Evolutionary conservation across 106 monocot genomes (phyloP).

Genomic region (Alisma plantagoaquatica): DNA sequence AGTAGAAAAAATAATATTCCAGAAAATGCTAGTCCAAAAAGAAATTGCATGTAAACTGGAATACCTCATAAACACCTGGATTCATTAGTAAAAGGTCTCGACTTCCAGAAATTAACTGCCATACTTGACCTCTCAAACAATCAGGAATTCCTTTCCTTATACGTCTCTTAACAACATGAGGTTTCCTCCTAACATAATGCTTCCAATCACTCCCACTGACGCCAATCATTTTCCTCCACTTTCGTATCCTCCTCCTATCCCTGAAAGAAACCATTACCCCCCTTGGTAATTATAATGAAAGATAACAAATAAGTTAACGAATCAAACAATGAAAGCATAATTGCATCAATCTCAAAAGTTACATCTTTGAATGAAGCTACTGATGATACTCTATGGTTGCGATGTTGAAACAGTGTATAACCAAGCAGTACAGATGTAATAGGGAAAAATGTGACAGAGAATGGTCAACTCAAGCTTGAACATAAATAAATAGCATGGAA

Average conservation of each 20-base stretch:
- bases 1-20: no score
- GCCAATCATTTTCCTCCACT: slow-evolving; percentile 99
- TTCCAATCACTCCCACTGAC: slow-evolving; percentile 97
- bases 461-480: no score
- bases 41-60: background rate
- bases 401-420: no score
- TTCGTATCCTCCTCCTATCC: slow-evolving; percentile 71
- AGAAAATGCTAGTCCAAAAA: background rate
- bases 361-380: no score
- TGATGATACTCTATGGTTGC: no score
- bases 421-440: no score
- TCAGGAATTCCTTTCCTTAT: slow-evolving; percentile 97
- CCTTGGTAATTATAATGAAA: no score
- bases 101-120: slow-evolving; percentile 99
- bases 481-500: no score
- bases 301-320: background rate
- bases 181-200: slow-evolving; percentile 80
- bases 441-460: no score
- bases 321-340: background rate
- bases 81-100: slow-evolving; percentile 92
- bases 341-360: no score
- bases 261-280: slow-evolving; percentile 27
- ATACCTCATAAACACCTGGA: slow-evolving; percentile 96
- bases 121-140: slow-evolving; percentile 88
- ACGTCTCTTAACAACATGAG: slow-evolving; percentile 78